A percentile compares a stretch with the other conserved stretches of the same genome.
Conservation (phyloP, 495 filamentous ascomycete species). For the Parmelia sp. region DNA sequence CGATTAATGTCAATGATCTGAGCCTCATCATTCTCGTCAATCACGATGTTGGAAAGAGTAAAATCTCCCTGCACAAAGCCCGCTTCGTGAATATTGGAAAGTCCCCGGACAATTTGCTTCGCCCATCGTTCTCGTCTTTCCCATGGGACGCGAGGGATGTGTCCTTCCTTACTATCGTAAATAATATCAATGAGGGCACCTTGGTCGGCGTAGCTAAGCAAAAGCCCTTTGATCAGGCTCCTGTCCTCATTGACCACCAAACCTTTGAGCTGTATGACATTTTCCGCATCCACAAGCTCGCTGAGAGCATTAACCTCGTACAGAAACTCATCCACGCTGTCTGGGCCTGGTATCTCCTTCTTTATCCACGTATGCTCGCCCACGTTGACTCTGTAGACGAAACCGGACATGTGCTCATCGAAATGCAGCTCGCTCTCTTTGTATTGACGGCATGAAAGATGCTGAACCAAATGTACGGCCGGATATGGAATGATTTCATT, state of each 20-base stretch:
- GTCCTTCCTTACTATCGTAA: slow-evolving; percentile 59
- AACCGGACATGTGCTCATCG: slow-evolving; percentile 88
- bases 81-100: slow-evolving; percentile 89
- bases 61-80: slow-evolving; percentile 98
- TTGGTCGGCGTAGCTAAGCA: slow-evolving; percentile 83
- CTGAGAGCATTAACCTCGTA: slow-evolving; percentile 96
- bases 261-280: slow-evolving; percentile 83
- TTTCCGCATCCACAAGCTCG: slow-evolving; percentile 60
- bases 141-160: slow-evolving; percentile 53
- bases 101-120: slow-evolving; percentile 79
- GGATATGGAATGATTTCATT: slow-evolving; percentile 94
- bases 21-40: slow-evolving; percentile 76
- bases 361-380: slow-evolving; percentile 73
- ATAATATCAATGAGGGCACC: slow-evolving; percentile 88
- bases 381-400: slow-evolving; percentile 88
- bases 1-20: slow-evolving; percentile 99
- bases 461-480: slow-evolving; percentile 62
- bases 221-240: slow-evolving; percentile 73
- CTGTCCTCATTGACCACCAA: slow-evolving; percentile 78
- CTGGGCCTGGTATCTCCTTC: slow-evolving; percentile 95
- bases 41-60: slow-evolving; percentile 93
- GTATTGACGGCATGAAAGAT: slow-evolving; percentile 57
- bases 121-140: slow-evolving; percentile 81
- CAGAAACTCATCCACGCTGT: slow-evolving; percentile 93
- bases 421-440: slow-evolving; percentile 57